Conservation (phyloP, 2,329 filamentous ascomycete genomes). For the Fusarium neocosmosporiellum region DNA sequence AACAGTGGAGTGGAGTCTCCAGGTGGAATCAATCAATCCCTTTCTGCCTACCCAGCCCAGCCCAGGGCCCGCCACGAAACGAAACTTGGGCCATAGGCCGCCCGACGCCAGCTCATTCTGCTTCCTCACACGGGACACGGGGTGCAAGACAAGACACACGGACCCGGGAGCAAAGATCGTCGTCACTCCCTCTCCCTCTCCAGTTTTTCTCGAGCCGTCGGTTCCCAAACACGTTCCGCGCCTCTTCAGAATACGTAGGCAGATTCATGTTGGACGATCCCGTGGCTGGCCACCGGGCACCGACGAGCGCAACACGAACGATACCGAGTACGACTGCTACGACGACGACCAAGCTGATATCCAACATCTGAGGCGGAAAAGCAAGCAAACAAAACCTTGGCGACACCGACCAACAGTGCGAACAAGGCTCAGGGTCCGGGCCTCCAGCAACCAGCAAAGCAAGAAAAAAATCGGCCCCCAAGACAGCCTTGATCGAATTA, state of each 20-base stretch:
- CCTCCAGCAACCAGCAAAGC: conserved; percentile 11
- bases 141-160: conserved; percentile 6
- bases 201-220: conserved; percentile 25
- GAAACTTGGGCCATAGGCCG: conserved; percentile 40
- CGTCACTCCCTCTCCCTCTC: conserved; percentile 21
- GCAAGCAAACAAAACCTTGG: conserved; percentile 10
- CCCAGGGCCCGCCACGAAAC: conserved; percentile 34
- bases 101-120: conserved; percentile 19
- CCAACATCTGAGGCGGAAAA: neutral
- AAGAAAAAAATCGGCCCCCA: conserved; percentile 18
- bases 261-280: conserved; percentile 33
- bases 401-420: conserved; percentile 5
- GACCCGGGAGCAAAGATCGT: conserved; percentile 34
- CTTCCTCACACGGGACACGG: conserved; percentile 9
- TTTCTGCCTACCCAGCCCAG: neutral
- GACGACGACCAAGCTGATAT: conserved; percentile 20
- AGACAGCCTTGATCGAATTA: neutral
- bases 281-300: conserved; percentile 40
- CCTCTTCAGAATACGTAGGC: neutral
- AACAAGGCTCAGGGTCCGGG: conserved; percentile 26
- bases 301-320: conserved; percentile 18
- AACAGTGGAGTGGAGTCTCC: conserved; percentile 33
- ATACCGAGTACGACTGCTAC: conserved; percentile 11
- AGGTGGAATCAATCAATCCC: conserved; percentile 25
- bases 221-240: neutral